phyloP scores from a whole-genome alignment of 75 land plant species.

The Pinus tabuliformis region DNA sequence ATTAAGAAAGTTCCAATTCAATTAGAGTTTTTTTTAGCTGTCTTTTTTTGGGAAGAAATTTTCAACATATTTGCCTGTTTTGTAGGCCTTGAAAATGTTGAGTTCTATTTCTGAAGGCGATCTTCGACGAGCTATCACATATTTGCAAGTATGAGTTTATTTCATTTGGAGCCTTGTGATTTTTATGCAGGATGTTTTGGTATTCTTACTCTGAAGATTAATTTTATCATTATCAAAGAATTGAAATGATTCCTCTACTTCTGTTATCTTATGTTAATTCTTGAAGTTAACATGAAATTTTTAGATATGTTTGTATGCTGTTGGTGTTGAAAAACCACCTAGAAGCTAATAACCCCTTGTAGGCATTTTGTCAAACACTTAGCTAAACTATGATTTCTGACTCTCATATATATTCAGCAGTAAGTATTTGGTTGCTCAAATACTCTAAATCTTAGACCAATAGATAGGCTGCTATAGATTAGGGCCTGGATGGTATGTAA shows the following conservation, averaged over 20 bases:
- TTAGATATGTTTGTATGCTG: neutral
- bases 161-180: neutral
- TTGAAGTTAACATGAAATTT: neutral
- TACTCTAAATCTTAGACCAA: too few species aligned
- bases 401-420: too few species aligned
- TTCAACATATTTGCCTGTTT: constrained; percentile 1
- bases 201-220: neutral
- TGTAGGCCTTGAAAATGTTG: constrained; percentile 81
- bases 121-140: constrained; percentile 95
- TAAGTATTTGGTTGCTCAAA: too few species aligned
- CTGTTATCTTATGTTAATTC: neutral
- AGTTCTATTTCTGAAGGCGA: constrained; percentile 96
- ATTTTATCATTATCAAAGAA: neutral
- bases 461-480: too few species aligned
- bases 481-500: too few species aligned
- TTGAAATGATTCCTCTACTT: neutral
- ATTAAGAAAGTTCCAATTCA: neutral
- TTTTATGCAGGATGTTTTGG: neutral
- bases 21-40: constrained; percentile 1
- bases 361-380: too few species aligned
- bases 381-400: too few species aligned
- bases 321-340: neutral
- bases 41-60: neutral
- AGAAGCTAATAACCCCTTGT: too few species aligned
- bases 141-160: constrained; percentile 63